Evolutionary conservation across 116 monocot genomes (phyloP).

Genomic region (Iris pallida): DNA sequence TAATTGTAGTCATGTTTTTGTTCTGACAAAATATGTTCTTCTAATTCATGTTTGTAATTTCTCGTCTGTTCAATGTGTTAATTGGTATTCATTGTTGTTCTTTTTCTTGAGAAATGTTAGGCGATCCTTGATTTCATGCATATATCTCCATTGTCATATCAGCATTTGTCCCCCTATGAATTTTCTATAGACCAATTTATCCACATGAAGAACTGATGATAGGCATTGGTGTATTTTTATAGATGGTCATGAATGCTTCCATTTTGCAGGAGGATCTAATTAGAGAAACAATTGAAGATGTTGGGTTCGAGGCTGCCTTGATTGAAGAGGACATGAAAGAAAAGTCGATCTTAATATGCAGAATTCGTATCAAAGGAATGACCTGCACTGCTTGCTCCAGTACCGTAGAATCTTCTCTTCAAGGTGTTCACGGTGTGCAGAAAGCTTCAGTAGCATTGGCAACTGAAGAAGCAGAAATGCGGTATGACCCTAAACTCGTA

Average conservation of each 20-base stretch:
- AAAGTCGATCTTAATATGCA: conserved; percentile 42
- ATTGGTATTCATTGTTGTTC: too few species aligned
- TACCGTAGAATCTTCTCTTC: conserved; percentile 68
- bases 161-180: too few species aligned
- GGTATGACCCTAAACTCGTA: conserved; percentile 51
- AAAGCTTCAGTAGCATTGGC: conserved; percentile 74
- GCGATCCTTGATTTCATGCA: too few species aligned
- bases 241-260: neutral
- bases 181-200: too few species aligned
- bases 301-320: conserved; percentile 59
- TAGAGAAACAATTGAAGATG: conserved; percentile 76
- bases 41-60: too few species aligned
- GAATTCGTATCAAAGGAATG: conserved; percentile 80
- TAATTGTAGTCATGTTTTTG: too few species aligned
- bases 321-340: conserved; percentile 51
- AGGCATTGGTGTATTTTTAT: too few species aligned
- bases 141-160: too few species aligned
- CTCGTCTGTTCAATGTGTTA: too few species aligned
- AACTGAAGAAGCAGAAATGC: conserved; percentile 83
- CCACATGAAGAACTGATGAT: too few species aligned
- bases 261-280: conserved; percentile 57
- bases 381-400: conserved; percentile 75
- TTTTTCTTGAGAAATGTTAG: too few species aligned
- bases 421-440: conserved; percentile 52
- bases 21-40: too few species aligned